phyloP scores from a whole-genome alignment of 768 basidiomycete species.

The Neoboletus subvelutipes region DNA sequence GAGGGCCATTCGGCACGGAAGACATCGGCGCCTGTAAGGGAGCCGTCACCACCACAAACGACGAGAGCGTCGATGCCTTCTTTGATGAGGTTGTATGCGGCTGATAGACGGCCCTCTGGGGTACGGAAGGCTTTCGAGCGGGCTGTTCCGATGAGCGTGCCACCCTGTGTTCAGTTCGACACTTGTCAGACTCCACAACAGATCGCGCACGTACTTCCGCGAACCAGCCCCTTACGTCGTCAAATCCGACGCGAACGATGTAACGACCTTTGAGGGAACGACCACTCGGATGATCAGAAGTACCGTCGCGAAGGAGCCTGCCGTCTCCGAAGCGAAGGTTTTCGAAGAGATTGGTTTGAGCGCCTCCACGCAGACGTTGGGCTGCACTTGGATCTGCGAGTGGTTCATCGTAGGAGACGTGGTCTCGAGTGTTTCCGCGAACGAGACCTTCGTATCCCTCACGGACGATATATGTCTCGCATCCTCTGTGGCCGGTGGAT shows the following conservation, averaged over 20 bases:
- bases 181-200: too few relatives aligned
- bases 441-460: slow-evolving; percentile 99
- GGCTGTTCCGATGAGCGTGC: slow-evolving; percentile 95
- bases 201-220: slow-evolving; percentile 59
- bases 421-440: slow-evolving; percentile 62
- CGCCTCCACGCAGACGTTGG: slow-evolving; percentile 17
- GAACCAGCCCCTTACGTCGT: slow-evolving; percentile 96
- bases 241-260: slow-evolving; percentile 96
- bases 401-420: slow-evolving; percentile 26
- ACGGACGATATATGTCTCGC: slow-evolving; percentile 93
- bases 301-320: slow-evolving; percentile 73
- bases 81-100: slow-evolving; percentile 88
- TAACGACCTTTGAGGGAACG: slow-evolving; percentile 85
- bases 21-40: slow-evolving; percentile 92
- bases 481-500: slow-evolving; percentile 53
- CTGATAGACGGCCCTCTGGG: slow-evolving; percentile 81
- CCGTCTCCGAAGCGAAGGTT: slow-evolving; percentile 86
- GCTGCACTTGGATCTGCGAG: slow-evolving; percentile 28
- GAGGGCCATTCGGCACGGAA: slow-evolving; percentile 93
- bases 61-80: slow-evolving; percentile 97
- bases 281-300: slow-evolving; percentile 65
- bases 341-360: slow-evolving; percentile 48
- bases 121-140: slow-evolving; percentile 84
- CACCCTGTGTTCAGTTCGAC: slow-evolving; percentile 53
- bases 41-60: slow-evolving; percentile 97